phyloP scores from a whole-genome alignment of 768 basidiomycete species.

The Megacollybia marginata region DNA sequence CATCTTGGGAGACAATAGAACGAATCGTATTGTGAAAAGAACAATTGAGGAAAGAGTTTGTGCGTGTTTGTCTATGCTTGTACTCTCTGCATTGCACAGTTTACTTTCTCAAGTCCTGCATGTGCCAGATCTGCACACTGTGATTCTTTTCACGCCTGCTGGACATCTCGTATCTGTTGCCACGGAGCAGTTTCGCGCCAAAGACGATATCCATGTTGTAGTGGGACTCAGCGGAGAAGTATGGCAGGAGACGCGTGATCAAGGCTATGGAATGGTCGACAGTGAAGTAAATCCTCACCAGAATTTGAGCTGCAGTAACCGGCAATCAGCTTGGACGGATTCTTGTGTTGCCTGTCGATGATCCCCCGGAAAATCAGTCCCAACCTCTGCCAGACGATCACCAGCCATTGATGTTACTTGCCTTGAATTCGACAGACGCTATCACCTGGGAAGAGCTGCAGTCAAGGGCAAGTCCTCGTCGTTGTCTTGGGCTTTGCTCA shows the following conservation, averaged over 20 bases:
- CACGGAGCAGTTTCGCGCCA: slow-evolving; percentile 44
- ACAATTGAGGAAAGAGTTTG: not conserved
- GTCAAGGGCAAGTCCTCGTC: slow-evolving; percentile 39
- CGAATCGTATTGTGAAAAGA: too few relatives aligned
- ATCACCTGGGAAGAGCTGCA: slow-evolving; percentile 66
- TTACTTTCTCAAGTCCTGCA: slow-evolving; percentile 57
- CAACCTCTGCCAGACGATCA: slow-evolving; percentile 21
- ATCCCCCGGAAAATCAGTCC: slow-evolving; percentile 15
- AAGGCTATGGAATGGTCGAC: slow-evolving; percentile 66
- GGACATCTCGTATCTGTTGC: slow-evolving; percentile 69
- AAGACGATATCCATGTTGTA: slow-evolving; percentile 68
- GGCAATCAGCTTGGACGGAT: slow-evolving; percentile 56
- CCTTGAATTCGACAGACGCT: slow-evolving; percentile 51
- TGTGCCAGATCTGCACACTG: slow-evolving; percentile 60
- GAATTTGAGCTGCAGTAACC: too few relatives aligned
- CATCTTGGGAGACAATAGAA: too few relatives aligned
- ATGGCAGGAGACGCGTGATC: slow-evolving; percentile 68
- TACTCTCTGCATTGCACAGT: slow-evolving; percentile 59
- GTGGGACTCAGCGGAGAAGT: slow-evolving; percentile 69
- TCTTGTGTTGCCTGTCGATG: slow-evolving; percentile 58
- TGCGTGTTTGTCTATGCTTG: slow-evolving; percentile 42
- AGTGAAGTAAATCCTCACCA: slow-evolving; percentile 18
- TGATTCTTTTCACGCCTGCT: slow-evolving; percentile 61
- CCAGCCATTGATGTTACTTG: slow-evolving; percentile 62
- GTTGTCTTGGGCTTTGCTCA: slow-evolving; percentile 2